Conservation (phyloP, 2,329 filamentous ascomycete species). For the Colletotrichum ledebouriae region DNA sequence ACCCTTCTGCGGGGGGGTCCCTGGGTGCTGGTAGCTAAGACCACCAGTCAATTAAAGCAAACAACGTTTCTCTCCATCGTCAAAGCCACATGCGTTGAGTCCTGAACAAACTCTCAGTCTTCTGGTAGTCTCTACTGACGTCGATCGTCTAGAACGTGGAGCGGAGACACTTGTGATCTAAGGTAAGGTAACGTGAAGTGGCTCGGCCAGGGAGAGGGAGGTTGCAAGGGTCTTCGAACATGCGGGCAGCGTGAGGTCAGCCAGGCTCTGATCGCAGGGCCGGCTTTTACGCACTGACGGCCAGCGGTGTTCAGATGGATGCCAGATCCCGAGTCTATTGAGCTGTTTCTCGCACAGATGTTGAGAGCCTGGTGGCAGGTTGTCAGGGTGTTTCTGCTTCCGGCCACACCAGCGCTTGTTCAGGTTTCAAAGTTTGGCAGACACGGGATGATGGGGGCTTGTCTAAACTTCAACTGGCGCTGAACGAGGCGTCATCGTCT, state of each 20-base stretch:
- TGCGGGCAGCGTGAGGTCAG: constrained; percentile 12
- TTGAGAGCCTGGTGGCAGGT: constrained; percentile 8
- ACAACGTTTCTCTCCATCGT: constrained; percentile 3
- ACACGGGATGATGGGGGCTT: constrained; percentile 6
- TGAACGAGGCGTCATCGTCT: constrained; percentile 8
- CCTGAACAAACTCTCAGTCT: not conserved
- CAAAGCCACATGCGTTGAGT: constrained; percentile 19
- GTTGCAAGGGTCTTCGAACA: constrained; percentile 22
- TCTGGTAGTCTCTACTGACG: not conserved
- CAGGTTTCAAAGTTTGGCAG: constrained; percentile 28
- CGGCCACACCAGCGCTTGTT: constrained; percentile 22
- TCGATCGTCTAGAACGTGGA: not conserved
- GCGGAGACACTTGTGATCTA: not conserved
- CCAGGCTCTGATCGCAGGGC: constrained; percentile 8
- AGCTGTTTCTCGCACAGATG: constrained; percentile 34
- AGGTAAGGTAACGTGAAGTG: not conserved
- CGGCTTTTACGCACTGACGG: constrained; percentile 28
- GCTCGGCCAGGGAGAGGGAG: constrained; percentile 34
- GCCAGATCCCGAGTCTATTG: constrained; percentile 8
- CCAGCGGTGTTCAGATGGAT: constrained; percentile 20
- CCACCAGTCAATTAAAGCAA: constrained; percentile 18
- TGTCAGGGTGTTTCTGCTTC: constrained; percentile 24
- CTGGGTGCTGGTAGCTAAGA: not conserved
- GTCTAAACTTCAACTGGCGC: constrained; percentile 27
- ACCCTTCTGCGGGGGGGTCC: constrained; percentile 19